Evolutionary conservation across 1,284 basidiomycete species (phyloP), one percentile per base, ranked within the genome.

Genomic region (Somion occarium): DNA sequence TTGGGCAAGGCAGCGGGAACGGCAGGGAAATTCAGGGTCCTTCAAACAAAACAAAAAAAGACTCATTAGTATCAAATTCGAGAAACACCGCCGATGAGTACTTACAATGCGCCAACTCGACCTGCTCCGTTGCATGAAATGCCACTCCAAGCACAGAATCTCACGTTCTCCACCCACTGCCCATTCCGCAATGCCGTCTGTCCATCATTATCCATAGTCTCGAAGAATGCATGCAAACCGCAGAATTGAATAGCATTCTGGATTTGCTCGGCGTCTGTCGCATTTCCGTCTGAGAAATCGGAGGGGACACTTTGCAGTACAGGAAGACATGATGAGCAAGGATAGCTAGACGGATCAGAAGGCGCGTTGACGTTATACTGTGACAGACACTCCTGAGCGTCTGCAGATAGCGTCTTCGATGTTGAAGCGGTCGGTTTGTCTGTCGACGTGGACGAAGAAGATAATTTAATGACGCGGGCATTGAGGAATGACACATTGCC

Each of bases 111-210:
- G n/a, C 66, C 62, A 3, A 79, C 70, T 22, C 61, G 59, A 2
- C 75, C 75, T 18, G 66, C 62, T 1, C 64, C 61, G 56, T 74
- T 69, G 53, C 78, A 80, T 22, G 54, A 60, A 1, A 80, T 72
- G 2, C 79, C 78, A 13, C 58, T 66, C 78, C 78, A 80, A 1
- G 70, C 62, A 56, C 78, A 80, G 52, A 76, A 75, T 30, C 69
- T 65, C 23, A 71, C 60, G 49, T 79, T 72, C 54, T 73, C 68
- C 43, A 71, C 68, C 78, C 78, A 80, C 1, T 72, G 72, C 3
- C 69, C 70, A 18, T 69, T 71, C 34, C 69, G 65, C 12, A 79
- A 63, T 1, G 60, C 65, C 1, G 60, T 57, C 58, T 73, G 72
- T 1, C 71, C 77, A 44, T 66, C 62, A 19, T 65, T 59, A 20